phyloP scores from a whole-genome alignment of 179 eudicot genomes.

The Spergularia azorica region DNA sequence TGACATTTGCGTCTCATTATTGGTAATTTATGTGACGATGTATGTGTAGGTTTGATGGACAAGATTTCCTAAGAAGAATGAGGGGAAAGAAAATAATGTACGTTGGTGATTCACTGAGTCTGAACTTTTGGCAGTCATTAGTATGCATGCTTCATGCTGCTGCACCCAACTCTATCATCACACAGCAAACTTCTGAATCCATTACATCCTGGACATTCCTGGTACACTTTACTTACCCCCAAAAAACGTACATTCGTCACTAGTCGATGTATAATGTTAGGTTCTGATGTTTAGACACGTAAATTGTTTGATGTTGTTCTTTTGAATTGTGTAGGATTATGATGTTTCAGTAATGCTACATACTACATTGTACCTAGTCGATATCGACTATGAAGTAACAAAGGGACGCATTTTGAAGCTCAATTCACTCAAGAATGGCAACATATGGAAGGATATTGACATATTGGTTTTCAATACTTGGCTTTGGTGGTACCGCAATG shows the following conservation, averaged over 20 bases:
- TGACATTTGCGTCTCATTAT: neutral
- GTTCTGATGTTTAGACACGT: too few relatives aligned
- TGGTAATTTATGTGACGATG: neutral
- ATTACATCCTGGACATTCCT: constrained; percentile 25
- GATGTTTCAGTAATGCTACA: constrained; percentile 35
- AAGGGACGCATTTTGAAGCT: constrained; percentile 53
- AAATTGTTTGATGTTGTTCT: neutral
- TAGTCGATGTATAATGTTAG: neutral
- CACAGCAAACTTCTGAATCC: constrained; percentile 5
- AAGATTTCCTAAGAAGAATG: constrained; percentile 40
- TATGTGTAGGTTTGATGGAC: constrained; percentile 45
- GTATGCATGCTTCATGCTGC: constrained; percentile 48
- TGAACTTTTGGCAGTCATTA: constrained; percentile 48
- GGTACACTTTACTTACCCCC: constrained; percentile 17
- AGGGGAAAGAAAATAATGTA: constrained; percentile 55
- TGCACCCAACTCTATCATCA: constrained; percentile 32
- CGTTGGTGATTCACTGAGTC: constrained; percentile 53
- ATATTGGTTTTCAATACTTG: constrained; percentile 58
- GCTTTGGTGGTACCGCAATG: constrained; percentile 61
- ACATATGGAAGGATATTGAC: constrained; percentile 47
- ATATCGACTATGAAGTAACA: constrained; percentile 29
- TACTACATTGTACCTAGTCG: constrained; percentile 43
- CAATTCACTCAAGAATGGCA: constrained; percentile 40
- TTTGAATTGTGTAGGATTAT: constrained; percentile 34
- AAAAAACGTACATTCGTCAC: constrained; percentile 2